phyloP scores from a whole-genome alignment of 257 asterid species.

The Primulina tabacum region DNA sequence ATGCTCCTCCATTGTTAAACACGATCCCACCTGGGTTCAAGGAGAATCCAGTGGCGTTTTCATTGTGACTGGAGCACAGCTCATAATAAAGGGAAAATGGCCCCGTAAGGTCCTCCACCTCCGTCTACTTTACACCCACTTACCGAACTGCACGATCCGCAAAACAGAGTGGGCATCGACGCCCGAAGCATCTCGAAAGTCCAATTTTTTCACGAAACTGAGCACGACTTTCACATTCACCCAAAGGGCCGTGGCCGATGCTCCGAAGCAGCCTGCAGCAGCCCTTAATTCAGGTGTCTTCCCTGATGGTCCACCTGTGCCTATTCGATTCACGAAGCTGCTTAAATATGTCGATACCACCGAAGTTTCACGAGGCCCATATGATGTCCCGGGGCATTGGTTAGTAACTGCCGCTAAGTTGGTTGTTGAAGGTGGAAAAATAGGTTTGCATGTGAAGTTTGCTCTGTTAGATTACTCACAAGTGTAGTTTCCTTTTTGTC shows the following conservation, averaged over 20 bases:
- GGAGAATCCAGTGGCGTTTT: slow-evolving; percentile 59
- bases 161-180: slow-evolving; percentile 92
- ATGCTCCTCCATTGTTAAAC: slow-evolving; percentile 71
- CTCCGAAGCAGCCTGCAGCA: slow-evolving; percentile 58
- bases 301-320: slow-evolving; percentile 95
- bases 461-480: slow-evolving; percentile 73
- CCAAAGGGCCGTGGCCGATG: slow-evolving; percentile 54
- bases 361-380: slow-evolving; percentile 83
- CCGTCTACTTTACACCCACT: slow-evolving; percentile 67
- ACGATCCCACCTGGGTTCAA: slow-evolving; percentile 68
- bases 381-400: slow-evolving; percentile 95
- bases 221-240: slow-evolving; percentile 94
- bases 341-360: slow-evolving; percentile 67
- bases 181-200: slow-evolving; percentile 68
- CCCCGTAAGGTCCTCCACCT: slow-evolving; percentile 85
- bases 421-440: slow-evolving; percentile 74
- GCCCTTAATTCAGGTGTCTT: slow-evolving; percentile 82
- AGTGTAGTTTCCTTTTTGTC: slow-evolving; percentile 32
- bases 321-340: slow-evolving; percentile 64
- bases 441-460: slow-evolving; percentile 90
- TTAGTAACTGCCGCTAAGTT: slow-evolving; percentile 89
- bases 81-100: slow-evolving; percentile 80
- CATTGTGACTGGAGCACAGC: slow-evolving; percentile 88
- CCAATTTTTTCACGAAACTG: slow-evolving; percentile 67
- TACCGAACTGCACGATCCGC: slow-evolving; percentile 69